These are phyloP conservation scores for Komagataella populi DNA, from an alignment of 805 yeast species.

Conservation along the genomic window DNA sequence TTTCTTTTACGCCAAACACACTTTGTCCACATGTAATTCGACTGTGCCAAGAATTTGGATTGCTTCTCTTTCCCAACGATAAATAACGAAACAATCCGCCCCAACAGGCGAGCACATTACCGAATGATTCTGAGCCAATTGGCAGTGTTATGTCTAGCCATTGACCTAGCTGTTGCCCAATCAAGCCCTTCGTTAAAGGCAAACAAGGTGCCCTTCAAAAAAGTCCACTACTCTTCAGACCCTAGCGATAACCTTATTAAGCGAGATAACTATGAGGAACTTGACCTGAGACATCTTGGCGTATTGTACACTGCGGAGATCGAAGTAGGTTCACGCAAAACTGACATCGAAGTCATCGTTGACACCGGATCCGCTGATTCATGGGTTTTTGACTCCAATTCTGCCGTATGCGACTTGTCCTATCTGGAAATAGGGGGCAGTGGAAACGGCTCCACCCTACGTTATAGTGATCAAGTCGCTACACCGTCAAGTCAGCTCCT, in stretches of 20 bases:
- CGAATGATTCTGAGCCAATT: neutral
- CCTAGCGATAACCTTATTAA: neutral
- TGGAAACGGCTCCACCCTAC: neutral
- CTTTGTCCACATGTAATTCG: neutral
- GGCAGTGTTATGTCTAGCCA: neutral
- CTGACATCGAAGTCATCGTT: constrained; percentile 28
- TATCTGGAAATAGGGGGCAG: neutral
- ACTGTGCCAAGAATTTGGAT: neutral
- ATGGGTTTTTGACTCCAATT: constrained; percentile 18
- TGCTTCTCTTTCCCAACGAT: neutral
- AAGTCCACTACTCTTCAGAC: neutral
- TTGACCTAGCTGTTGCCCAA: neutral
- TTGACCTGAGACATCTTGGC: neutral
- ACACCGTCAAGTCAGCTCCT: neutral
- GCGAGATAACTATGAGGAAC: neutral
- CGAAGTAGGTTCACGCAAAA: constrained; percentile 28
- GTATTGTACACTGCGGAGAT: constrained; percentile 29
- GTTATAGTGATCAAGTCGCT: neutral
- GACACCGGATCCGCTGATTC: constrained; percentile 34
- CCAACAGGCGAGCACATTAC: neutral
- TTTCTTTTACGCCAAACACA: neutral
- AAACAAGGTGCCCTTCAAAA: neutral
- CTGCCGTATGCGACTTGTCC: neutral
- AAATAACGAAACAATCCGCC: neutral
- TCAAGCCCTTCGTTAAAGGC: neutral